phyloP scores from a whole-genome alignment of 495 filamentous ascomycete genomes.

The Xeromyces bisporus region DNA sequence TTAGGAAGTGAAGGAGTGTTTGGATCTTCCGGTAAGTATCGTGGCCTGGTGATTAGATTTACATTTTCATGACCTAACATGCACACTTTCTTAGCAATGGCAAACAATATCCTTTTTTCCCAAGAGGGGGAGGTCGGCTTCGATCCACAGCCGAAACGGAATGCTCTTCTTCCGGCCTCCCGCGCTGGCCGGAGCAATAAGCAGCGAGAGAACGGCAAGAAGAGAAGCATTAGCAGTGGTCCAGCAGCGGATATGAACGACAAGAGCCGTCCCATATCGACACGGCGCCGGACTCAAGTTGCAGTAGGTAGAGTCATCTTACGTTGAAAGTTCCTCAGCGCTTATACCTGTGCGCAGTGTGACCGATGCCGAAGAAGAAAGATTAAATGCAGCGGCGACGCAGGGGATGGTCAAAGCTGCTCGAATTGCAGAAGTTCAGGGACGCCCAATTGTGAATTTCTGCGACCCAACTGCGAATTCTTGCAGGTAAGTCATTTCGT shows the following conservation, averaged over 20 bases:
- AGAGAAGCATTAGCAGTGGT: slow-evolving; percentile 7
- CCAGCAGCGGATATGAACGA: slow-evolving; percentile 13
- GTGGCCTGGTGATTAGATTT: not conserved
- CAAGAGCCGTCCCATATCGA: slow-evolving; percentile 16
- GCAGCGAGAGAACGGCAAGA: slow-evolving; percentile 13
- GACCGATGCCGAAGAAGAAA: slow-evolving; percentile 82
- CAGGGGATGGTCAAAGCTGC: slow-evolving; percentile 57
- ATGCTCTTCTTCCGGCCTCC: slow-evolving; percentile 11
- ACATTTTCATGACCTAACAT: not conserved
- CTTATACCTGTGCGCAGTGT: slow-evolving; percentile 47
- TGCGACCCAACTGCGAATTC: slow-evolving; percentile 62
- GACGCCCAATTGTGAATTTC: slow-evolving; percentile 53
- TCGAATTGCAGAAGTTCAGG: slow-evolving; percentile 66
- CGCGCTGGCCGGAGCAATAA: slow-evolving; percentile 12
- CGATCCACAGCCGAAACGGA: slow-evolving; percentile 8
- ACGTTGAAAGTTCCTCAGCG: not conserved
- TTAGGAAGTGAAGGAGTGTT: slow-evolving; percentile 1
- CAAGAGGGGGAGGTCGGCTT: slow-evolving; percentile 13
- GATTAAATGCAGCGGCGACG: slow-evolving; percentile 89
- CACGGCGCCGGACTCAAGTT: slow-evolving; percentile 42
- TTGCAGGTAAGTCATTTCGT: slow-evolving; percentile 43
- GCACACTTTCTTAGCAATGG: slow-evolving; percentile 17
- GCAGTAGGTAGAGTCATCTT: slow-evolving; percentile 39
- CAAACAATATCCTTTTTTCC: slow-evolving; percentile 16
- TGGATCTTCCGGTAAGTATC: slow-evolving; percentile 9